These are phyloP conservation scores for Ganoderma boninense DNA, from an alignment of 1,284 basidiomycete genomes.

Conservation along the genomic window DNA sequence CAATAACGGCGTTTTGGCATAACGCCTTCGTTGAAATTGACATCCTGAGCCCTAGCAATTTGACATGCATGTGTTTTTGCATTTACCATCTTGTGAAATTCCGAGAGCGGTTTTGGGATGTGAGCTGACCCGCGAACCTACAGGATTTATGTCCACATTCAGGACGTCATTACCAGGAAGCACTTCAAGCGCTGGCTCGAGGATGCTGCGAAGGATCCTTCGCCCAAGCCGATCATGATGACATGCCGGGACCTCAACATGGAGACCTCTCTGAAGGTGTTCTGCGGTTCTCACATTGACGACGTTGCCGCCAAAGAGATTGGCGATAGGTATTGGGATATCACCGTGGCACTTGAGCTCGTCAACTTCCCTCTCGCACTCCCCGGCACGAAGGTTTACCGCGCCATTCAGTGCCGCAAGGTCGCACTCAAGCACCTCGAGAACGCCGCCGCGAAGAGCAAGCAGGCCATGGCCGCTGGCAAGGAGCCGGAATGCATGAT, in stretches of 20 bases:
- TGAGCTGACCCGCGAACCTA: conserved; percentile 8
- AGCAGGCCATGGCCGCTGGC: conserved; percentile 86
- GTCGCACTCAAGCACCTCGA: conserved; percentile 87
- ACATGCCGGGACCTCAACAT: conserved; percentile 94
- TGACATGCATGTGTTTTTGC: not conserved
- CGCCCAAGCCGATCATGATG: conserved; percentile 86
- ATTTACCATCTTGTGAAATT: no score
- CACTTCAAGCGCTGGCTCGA: conserved; percentile 81
- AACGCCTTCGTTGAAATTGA: not conserved
- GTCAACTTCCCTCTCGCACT: conserved; percentile 99
- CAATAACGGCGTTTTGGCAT: not conserved
- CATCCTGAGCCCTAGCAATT: not conserved
- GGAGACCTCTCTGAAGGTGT: conserved; percentile 96
- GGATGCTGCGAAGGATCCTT: conserved; percentile 55
- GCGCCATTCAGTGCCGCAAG: conserved; percentile 94
- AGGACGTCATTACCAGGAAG: conserved; percentile 86
- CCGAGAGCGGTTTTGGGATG: no score
- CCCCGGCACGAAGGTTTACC: conserved; percentile 97
- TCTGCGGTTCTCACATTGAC: conserved; percentile 92
- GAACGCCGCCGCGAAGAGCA: conserved; percentile 82
- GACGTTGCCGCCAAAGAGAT: conserved; percentile 84
- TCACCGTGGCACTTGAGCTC: conserved; percentile 94
- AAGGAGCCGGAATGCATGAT: conserved; percentile 90
- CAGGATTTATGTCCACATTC: conserved; percentile 89
- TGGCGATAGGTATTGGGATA: conserved; percentile 95